Conservation (phyloP, 495 filamentous ascomycete genomes). For the Extremus antarcticus region DNA sequence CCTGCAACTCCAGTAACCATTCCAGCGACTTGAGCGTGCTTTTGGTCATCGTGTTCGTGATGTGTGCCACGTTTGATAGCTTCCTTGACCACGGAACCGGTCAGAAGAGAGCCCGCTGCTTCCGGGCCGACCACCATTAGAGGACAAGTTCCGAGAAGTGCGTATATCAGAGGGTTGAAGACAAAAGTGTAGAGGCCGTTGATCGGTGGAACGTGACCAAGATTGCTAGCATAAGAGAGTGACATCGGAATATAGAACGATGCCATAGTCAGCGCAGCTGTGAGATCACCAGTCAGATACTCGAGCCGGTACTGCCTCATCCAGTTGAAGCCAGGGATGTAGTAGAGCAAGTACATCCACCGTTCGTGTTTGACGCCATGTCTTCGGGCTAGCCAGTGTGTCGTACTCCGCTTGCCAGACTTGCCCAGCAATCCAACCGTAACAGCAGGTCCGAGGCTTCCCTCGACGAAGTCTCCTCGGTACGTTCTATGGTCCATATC, state of each 20-base stretch:
- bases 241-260: slow-evolving; percentile 98
- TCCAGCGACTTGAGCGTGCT: slow-evolving; percentile 77
- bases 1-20: slow-evolving; percentile 80
- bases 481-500: background rate
- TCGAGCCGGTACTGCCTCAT: slow-evolving; percentile 69
- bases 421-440: slow-evolving; percentile 33
- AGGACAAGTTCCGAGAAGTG: slow-evolving; percentile 79
- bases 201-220: slow-evolving; percentile 85
- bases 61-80: slow-evolving; percentile 58
- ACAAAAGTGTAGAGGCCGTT: slow-evolving; percentile 94
- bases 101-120: slow-evolving; percentile 81
- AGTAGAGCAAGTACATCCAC: slow-evolving; percentile 79
- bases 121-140: slow-evolving; percentile 93
- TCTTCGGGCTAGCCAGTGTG: slow-evolving; percentile 47
- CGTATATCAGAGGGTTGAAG: slow-evolving; percentile 82
- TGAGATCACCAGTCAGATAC: slow-evolving; percentile 74
- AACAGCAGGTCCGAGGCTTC: slow-evolving; percentile 30
- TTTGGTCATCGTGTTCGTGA: slow-evolving; percentile 56
- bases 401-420: slow-evolving; percentile 51
- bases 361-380: slow-evolving; percentile 37
- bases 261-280: slow-evolving; percentile 79
- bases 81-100: slow-evolving; percentile 71
- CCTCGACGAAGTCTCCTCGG: slow-evolving; percentile 3
- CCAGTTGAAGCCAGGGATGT: slow-evolving; percentile 86
- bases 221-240: slow-evolving; percentile 82